Evolutionary conservation across 2,329 filamentous ascomycete genomes (phyloP).

Genomic region (Fusarium torulosum): DNA sequence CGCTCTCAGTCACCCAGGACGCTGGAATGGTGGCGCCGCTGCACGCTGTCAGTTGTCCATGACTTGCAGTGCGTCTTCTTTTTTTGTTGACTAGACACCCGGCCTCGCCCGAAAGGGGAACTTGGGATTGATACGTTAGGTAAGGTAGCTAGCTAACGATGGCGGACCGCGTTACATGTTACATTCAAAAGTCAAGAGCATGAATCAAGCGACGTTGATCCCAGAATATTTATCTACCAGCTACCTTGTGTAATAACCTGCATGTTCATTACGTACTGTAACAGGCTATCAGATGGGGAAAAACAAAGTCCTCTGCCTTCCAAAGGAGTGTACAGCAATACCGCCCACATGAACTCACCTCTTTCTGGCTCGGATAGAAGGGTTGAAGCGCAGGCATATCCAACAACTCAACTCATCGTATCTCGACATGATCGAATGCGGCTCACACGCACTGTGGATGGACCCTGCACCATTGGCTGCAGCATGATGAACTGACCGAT

Average conservation of each 20-base stretch:
- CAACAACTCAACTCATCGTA: constrained; percentile 36
- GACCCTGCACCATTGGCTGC: constrained; percentile 39
- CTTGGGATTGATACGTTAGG: constrained; percentile 24
- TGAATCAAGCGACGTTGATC: constrained; percentile 35
- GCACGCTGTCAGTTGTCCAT: constrained; percentile 18
- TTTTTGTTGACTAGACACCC: constrained; percentile 37
- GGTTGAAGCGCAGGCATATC: constrained; percentile 37
- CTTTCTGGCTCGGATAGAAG: constrained; percentile 38
- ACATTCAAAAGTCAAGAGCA: constrained; percentile 20
- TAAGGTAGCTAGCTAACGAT: constrained; percentile 1
- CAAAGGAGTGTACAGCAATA: not conserved
- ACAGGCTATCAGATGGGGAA: constrained; percentile 5
- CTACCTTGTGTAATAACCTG: constrained; percentile 13
- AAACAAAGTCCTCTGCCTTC: constrained; percentile 10
- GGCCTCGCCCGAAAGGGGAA: constrained; percentile 36
- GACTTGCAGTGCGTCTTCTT: constrained; percentile 23
- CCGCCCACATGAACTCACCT: not conserved
- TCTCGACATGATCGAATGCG: constrained; percentile 26
- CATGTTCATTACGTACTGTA: constrained; percentile 17
- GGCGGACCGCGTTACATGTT: constrained; percentile 37
- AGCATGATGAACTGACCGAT: constrained; percentile 35
- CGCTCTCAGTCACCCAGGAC: constrained; percentile 1
- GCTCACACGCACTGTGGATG: constrained; percentile 39
- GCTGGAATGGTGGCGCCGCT: constrained; percentile 41
- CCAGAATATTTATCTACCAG: constrained; percentile 6